Base-by-base conservation (phyloP, 2,329 filamentous ascomycete genomes). In the Fusarium dimerum region DNA sequence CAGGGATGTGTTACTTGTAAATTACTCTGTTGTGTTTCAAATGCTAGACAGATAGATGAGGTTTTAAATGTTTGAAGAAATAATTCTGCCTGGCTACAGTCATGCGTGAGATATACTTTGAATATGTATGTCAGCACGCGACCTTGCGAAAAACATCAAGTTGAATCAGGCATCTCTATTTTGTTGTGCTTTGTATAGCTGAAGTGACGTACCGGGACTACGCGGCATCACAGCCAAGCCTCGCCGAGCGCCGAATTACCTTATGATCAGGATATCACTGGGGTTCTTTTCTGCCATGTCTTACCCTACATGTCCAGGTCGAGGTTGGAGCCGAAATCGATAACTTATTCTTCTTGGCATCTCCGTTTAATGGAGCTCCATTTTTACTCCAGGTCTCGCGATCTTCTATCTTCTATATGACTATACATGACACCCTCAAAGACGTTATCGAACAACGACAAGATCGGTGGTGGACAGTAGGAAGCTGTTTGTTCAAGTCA, bases 171-270 rank as follows among this genome's bases (percentile, higher is more conserved):
- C 56, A 59, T 30, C 52, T 50, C 40, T n/a, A 43, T 54, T 46
- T 16, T 49, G 13, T n/a, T 29, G 36, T 56, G 40, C 40, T 40
- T 38, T 59, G 36, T 39, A 51, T 41, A 48, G 47, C 40, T 12
- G 52, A 61, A 59, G 51, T 60, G 55, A 60, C 58, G 58, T 60
- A 61, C 41, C 43, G 51, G 40, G 52, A 53, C 38, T 51, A 60
- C 58, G 58, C 58, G 58, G 58, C 58, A 42, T 56, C 45, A 45
- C 42, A 40, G 57, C 58, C 58, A 61, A 59, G 58, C 55, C 49
- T 54, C 43, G 50, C 38, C 40, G 49, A 59, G 50, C 18, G 26
- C 41, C 9, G 41, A 43, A 46, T 54, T 44, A 43, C 50, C 51
- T 46, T 47, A 47, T 45, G 56, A 40, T 45, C 51, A 40, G 13